phyloP scores from a whole-genome alignment of 768 basidiomycete species.

The Russula compacta region DNA sequence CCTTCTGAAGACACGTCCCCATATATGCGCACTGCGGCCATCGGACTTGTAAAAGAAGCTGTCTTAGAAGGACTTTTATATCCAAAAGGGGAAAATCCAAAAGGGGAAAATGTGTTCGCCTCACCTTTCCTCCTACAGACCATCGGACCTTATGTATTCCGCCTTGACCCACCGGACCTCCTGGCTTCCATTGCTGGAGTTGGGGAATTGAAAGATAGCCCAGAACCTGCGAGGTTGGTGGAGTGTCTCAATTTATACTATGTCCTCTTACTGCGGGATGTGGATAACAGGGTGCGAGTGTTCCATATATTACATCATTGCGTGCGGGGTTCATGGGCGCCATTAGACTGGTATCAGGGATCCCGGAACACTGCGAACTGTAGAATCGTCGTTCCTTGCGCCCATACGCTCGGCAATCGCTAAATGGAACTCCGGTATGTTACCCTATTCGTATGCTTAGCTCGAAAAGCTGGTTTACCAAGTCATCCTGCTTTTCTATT shows the following conservation, averaged over 20 bases:
- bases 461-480: not conserved
- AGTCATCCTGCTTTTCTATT: constrained; percentile 16
- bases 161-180: constrained; percentile 45
- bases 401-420: constrained; percentile 11
- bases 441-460: constrained; percentile 3
- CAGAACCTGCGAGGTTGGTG: constrained; percentile 52
- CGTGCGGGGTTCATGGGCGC: not conserved
- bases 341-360: constrained; percentile 28
- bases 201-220: constrained; percentile 39
- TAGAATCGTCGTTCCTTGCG: not conserved
- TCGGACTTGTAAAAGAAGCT: constrained; percentile 62
- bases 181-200: constrained; percentile 26
- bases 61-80: constrained; percentile 42
- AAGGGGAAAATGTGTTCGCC: constrained; percentile 41
- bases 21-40: constrained; percentile 59
- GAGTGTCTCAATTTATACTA: constrained; percentile 66
- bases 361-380: constrained; percentile 1
- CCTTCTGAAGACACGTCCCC: constrained; percentile 41
- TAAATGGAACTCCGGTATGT: constrained; percentile 7
- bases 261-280: constrained; percentile 51
- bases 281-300: constrained; percentile 41
- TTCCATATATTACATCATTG: not conserved
- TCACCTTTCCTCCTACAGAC: constrained; percentile 46
- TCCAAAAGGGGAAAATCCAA: no score
- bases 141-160: constrained; percentile 54